Conservation (phyloP, 2,329 filamentous ascomycete species). For the Byssoonygena ceratinophila region DNA sequence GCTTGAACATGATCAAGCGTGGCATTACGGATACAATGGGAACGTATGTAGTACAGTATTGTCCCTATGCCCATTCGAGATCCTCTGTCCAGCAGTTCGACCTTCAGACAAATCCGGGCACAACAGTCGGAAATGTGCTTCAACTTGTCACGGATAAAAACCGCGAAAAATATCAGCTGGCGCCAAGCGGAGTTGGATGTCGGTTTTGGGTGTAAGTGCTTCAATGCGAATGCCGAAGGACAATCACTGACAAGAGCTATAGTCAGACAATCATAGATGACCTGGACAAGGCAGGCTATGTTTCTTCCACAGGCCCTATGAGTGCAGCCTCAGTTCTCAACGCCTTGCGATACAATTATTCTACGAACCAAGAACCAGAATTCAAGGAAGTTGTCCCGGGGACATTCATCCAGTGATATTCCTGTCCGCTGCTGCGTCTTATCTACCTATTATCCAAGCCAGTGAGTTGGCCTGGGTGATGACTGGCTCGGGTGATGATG, state of each 20-base stretch:
- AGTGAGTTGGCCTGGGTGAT: no score
- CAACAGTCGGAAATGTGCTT: neutral
- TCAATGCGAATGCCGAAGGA: neutral
- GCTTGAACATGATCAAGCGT: constrained; percentile 11
- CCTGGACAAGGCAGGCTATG: neutral
- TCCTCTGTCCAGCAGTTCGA: neutral
- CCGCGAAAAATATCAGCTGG: constrained; percentile 1
- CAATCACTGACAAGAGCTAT: no score
- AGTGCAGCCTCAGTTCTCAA: neutral
- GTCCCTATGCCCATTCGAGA: neutral
- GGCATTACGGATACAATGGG: no score
- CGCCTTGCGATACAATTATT: constrained; percentile 6
- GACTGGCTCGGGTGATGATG: no score
- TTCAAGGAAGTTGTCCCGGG: neutral
- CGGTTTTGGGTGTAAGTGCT: constrained; percentile 4
- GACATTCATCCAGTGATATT: constrained; percentile 1
- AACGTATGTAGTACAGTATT: neutral
- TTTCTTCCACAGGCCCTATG: neutral
- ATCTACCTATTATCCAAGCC: no score
- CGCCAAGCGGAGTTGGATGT: constrained; percentile 5
- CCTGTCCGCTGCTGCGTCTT: no score
- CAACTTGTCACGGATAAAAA: neutral
- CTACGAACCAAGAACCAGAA: neutral
- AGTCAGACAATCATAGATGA: no score
- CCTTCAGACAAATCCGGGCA: neutral